Evolutionary conservation across 2,329 filamentous ascomycete genomes (phyloP), one percentile per base, ranked within the genome.

Genomic region (Aurifilum marmelostoma): DNA sequence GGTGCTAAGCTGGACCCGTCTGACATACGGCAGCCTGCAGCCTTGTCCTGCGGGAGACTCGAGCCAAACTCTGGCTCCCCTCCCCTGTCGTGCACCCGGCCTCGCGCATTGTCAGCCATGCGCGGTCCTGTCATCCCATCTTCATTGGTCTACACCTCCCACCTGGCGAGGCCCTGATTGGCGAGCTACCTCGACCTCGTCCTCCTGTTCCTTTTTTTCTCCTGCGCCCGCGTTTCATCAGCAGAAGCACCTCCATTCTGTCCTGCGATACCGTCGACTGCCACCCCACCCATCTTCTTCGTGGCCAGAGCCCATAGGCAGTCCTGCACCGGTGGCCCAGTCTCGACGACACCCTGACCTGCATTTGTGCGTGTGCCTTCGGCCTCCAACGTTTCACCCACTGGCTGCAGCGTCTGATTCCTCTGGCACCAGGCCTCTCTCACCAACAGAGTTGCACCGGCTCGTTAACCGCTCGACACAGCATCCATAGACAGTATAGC

Each of bases 31-130:
- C 56, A n/a, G 14, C 27, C 41, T 41, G 16, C 61, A 63, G 61
- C 61, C 61, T 63, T 27, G 61, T 18, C 41, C 16, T 63, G 27
- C 37, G 61, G 21, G 41, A 8, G 47, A 50, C 59, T 43, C 37
- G n/a, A 27, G 34, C 5, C 59, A 24, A 5, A 27, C n/a, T 29
- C 47, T 5, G 14, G 61, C 24, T 37, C 34, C 16, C 54, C 43
- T 61, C 37, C 60, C 41, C 68, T 67, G 21, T 52, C 43, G 27
- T 64, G 47, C 63, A 47, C 21, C 18, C 58, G 14, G 43, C 47
- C 32, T 67, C 60, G 52, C 37, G 60, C 67, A 47, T 64, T 41
- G 67, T 69, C 69, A 65, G 64, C 69, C 67, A 69, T 67, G 69
- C 64, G 47, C 69, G 56, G 37, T 60, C n/a, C 58, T 52, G 54